Conservation (phyloP, 306 rosid genomes). For the Dalbergia cochinchinensis region DNA sequence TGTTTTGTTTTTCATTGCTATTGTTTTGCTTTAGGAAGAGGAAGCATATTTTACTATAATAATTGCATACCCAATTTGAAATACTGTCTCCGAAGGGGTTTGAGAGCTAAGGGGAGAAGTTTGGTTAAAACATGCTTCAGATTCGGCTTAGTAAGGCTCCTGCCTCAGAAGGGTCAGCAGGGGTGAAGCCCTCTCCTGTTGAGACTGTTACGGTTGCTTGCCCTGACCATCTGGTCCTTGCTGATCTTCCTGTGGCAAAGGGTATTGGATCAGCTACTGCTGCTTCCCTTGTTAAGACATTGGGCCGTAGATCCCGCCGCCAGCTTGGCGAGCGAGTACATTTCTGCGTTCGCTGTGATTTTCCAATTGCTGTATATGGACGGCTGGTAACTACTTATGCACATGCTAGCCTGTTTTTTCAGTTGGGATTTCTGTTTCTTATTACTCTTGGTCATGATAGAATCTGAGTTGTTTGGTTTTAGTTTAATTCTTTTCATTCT, state of each 20-base stretch:
- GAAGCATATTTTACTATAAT: slow-evolving; percentile 9
- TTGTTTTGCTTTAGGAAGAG: slow-evolving; percentile 22
- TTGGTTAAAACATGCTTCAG: slow-evolving; percentile 78
- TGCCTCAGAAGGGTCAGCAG: slow-evolving; percentile 67
- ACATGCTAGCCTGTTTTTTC: slow-evolving; percentile 6
- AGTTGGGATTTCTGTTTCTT: slow-evolving; percentile 8
- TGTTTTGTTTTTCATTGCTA: background rate
- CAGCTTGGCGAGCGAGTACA: slow-evolving; percentile 98
- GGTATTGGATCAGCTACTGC: slow-evolving; percentile 89
- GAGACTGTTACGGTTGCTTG: slow-evolving; percentile 96
- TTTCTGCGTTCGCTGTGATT: slow-evolving; percentile 97
- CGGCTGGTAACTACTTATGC: slow-evolving; percentile 68
- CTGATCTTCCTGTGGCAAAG: slow-evolving; percentile 97
- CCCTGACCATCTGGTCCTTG: slow-evolving; percentile 96
- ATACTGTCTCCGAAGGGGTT: slow-evolving; percentile 29
- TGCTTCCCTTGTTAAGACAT: slow-evolving; percentile 73
- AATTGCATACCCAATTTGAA: slow-evolving; percentile 6
- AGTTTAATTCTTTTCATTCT: background rate
- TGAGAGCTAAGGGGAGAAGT: slow-evolving; percentile 29
- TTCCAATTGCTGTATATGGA: slow-evolving; percentile 88
- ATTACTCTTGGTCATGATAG: background rate
- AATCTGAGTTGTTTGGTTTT: slow-evolving; percentile 4
- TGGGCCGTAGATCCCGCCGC: slow-evolving; percentile 95
- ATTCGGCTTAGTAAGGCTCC: slow-evolving; percentile 87
- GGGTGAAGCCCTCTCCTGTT: slow-evolving; percentile 63